Evolutionary conservation across 495 filamentous ascomycete genomes (phyloP), one percentile per base, ranked within the genome.

Genomic region (Niebla homalea): DNA sequence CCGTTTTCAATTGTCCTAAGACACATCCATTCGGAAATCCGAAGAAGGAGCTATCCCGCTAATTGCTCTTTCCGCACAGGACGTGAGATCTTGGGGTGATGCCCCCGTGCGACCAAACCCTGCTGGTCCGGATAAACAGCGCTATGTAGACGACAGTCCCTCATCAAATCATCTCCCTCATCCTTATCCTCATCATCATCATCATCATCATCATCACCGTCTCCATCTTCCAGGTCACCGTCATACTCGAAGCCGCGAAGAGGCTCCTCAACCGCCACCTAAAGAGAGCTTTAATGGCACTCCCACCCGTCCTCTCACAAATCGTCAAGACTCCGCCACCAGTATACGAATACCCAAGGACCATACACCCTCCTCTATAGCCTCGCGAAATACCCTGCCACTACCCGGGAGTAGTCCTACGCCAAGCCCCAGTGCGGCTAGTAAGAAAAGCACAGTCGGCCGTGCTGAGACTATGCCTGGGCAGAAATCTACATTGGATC

Each of bases 21-120:
- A 29, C 26, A 10, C 5, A 29, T 29, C 26, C 10, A 29, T 32
- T 32, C 8, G 8, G 3, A 11, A 32, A 32, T 36, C 14, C 15
- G 12, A 4, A 22, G 49, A 51, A 59, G 37, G 48, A 11, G 51
- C 52, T 36, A 44, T 58, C 12, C 3, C 7, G 49, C 58, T 61
- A 50, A 61, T 26, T 26, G 52, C 5, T 26, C 25, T 21, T 43
- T 10, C 21, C 21, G 32, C 20, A 18, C 45, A 85, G 80, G 87
- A 94, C 61, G 83, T 93, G 49, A 75, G 80, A 19, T 79, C 82
- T 48, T 86, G 83, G 61, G 87, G 87, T 21, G 85, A 90, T 63
- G 87, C 87, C 16, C 87, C 86, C 18, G 80, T 93, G 25, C 77
- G 84, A 44, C 74, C 84, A 57, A 75, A 75, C 35, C 83, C 86